Base-by-base conservation (phyloP, 164 flowering plant genomes). In the Chloranthus sessilifolius region DNA sequence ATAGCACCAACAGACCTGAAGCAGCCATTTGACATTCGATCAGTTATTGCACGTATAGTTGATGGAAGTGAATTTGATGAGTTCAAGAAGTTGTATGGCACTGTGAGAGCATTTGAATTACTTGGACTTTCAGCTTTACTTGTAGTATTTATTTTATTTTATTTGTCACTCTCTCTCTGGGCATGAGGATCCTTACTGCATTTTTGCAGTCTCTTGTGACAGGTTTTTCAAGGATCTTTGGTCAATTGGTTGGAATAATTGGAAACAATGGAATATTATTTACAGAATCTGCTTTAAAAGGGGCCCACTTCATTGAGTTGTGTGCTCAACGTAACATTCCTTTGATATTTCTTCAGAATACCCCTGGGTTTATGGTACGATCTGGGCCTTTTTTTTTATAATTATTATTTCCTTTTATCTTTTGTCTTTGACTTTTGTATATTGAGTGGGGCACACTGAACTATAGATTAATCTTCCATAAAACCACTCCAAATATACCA, bases 11-110 rank as follows among this genome's bases (percentile, higher is more conserved):
- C 71, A 31, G 97, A 94, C 58, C 90, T 59, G 58, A 94, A 78
- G 73, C 99, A 86, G 58, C 65, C 81, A n/a, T 81, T 86, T 73
- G 97, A 94, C 56, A 64, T 94, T 31, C 78, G 99, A 58, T 75
- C 95, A 44, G 74, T 94, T 42, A 89, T 94, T 73, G 83, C 96
- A 55, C 92, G 79, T 48, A 76, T 89, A 55, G 90, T 82, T 45
- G 99, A 88, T 76, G 99, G 96, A 52, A 89, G 97, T 47, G 95
- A 89, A 70, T 92, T 92, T 70, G 95, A 92, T 56, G 97, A 92
- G 60, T 94, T 94, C 89, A 94, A 94, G 83, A 86, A 86, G 82
- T 56, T 89, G 74, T 94, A 88, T 76, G 99, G 99, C 76, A 83
- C 89, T 84, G 96, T 94, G 70, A 86, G 97, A 68, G 54, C 63